Conservation (phyloP, 768 basidiomycete genomes). For the Bullera alba region DNA sequence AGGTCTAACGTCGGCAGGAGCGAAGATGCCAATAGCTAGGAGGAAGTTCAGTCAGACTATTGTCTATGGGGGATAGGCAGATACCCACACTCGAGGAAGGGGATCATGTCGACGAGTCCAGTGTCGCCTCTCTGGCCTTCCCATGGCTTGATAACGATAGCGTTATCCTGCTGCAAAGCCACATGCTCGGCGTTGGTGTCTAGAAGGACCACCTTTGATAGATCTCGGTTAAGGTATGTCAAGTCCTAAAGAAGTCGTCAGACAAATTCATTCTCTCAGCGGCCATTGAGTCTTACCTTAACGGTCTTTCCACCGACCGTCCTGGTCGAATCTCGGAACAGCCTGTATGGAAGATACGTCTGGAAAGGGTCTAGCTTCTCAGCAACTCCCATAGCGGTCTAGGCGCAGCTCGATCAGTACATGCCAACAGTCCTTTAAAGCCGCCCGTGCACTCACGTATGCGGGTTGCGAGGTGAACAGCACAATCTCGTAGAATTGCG, state of each 20-base stretch:
- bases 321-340: conserved; percentile 89
- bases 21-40: conserved; percentile 85
- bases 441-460: conserved; percentile 58
- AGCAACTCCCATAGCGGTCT: conserved; percentile 81
- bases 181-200: conserved; percentile 78
- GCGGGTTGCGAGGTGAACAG: conserved; percentile 84
- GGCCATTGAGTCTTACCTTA: conserved; percentile 54
- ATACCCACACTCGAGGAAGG: conserved; percentile 80
- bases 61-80: neutral
- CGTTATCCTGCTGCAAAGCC: conserved; percentile 76
- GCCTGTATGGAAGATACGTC: conserved; percentile 76
- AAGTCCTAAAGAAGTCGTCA: conserved; percentile 59
- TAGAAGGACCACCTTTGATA: conserved; percentile 77
- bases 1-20: conserved; percentile 75
- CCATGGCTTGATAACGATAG: conserved; percentile 78
- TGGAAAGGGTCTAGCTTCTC: conserved; percentile 92
- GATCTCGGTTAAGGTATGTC: conserved; percentile 87
- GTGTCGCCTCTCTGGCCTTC: conserved; percentile 64
- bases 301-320: conserved; percentile 73
- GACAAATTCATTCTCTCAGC: neutral
- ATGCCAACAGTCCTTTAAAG: neutral
- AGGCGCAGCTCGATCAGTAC: neutral
- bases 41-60: conserved; percentile 1
- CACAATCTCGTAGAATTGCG: conserved; percentile 97
- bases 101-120: conserved; percentile 84